Base-by-base conservation (phyloP, 164 flowering plant species). In the Aristolochia contorta region DNA sequence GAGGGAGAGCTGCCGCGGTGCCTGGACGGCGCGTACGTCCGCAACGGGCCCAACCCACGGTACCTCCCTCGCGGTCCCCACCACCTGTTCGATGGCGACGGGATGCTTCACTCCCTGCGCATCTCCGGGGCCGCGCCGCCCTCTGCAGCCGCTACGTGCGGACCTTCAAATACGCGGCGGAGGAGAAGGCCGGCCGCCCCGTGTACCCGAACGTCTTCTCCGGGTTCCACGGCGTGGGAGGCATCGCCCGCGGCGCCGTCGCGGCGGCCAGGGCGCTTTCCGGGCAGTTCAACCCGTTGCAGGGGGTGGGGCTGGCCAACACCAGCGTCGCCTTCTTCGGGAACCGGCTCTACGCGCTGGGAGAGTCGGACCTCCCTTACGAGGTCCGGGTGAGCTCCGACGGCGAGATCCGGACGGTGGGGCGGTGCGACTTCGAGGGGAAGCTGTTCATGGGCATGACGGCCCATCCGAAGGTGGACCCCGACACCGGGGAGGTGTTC, bases 81-180 rank as follows among this genome's bases (percentile, higher is more conserved):
- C 78, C 96, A 88, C 62, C 80, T 84, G 43, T 85, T 91, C 54
- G 94, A 91, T 56, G 96, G 96, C 0, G 96, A 91, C 41, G 97
- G 96, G 32, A 91, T 91, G 97, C 90, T 91, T 41, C 96, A 91
- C 73, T 54, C 77, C 51, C 61, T 88, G 18, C 71, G 69, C 18
- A 78, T 88, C 58, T 74, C 82, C 24, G 27, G 67, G 96, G 95
- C 59, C 63, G 64, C 9, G 85, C 94, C 62, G 79, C 78, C 9
- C 67, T 83, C 54, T 85, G 90, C 67, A 84, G 92, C 77, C 89
- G 95, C 48, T 91, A 65, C 47, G 84, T 89, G 33, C 71, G 75
- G 67, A 91, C 98, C 1, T 74, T 89, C 67, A 89, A 79, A 45
- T 84, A 80, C 76, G 65, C 0, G 14, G 12, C 67, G 12, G 98